Evolutionary conservation across 352 stramenopile genomes (phyloP).

Genomic region (Peronosclerospora sorghi): DNA sequence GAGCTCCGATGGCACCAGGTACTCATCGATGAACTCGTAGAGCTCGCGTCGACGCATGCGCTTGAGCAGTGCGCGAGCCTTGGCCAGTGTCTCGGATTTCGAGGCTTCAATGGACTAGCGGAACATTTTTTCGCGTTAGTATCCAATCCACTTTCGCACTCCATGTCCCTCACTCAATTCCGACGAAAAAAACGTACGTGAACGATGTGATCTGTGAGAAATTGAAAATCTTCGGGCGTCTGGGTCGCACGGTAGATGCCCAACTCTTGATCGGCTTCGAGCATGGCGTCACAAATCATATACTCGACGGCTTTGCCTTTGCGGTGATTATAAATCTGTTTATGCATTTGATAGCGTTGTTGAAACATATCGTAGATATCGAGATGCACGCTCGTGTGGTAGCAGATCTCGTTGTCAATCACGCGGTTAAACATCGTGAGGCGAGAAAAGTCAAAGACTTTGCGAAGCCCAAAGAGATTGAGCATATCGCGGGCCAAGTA

Average conservation of each 20-base stretch:
- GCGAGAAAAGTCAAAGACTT: conserved; percentile 64
- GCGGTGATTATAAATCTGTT: conserved; percentile 85
- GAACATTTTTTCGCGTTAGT: neutral
- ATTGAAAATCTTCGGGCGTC: conserved; percentile 57
- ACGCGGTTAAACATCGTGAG: conserved; percentile 80
- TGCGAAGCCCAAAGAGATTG: conserved; percentile 73
- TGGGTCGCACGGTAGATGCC: conserved; percentile 57
- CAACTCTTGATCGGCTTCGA: conserved; percentile 60
- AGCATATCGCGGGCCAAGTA: conserved; percentile 84
- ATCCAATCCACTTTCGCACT: too few species aligned
- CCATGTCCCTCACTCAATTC: too few species aligned
- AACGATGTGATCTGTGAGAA: conserved; percentile 64
- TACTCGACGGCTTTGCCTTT: conserved; percentile 84
- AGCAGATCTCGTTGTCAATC: conserved; percentile 83
- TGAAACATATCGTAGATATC: conserved; percentile 88
- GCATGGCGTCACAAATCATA: conserved; percentile 85
- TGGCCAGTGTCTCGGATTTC: conserved; percentile 35
- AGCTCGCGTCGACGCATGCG: conserved; percentile 58
- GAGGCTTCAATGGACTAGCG: conserved; percentile 63
- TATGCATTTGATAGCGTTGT: conserved; percentile 84
- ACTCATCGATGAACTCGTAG: conserved; percentile 83
- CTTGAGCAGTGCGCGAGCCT: conserved; percentile 56
- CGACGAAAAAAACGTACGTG: conserved; percentile 22
- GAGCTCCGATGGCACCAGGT: conserved; percentile 48
- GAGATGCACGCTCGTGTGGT: conserved; percentile 77